Evolutionary conservation across 352 stramenopile species (phyloP).

Genomic region (Pythium utonaiense): DNA sequence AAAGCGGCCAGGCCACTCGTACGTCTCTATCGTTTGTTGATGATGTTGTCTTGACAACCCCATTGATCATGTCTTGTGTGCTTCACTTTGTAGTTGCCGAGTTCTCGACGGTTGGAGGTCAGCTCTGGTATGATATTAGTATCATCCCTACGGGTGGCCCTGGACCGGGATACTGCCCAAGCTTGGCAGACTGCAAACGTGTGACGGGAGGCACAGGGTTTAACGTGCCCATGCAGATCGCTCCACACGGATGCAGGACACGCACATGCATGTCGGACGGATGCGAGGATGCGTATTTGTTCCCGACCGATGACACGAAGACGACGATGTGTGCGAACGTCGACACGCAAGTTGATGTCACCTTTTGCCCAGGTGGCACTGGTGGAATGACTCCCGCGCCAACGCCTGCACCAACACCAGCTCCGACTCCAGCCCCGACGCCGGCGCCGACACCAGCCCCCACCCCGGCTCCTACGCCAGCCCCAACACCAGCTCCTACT

Average conservation of each 20-base stretch:
- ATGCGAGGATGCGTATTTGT: constrained; percentile 66
- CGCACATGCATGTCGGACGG: constrained; percentile 54
- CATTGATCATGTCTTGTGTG: neutral
- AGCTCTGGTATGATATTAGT: constrained; percentile 71
- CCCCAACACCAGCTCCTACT: neutral
- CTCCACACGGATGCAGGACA: constrained; percentile 35
- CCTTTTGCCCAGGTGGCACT: constrained; percentile 40
- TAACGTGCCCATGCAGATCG: constrained; percentile 72
- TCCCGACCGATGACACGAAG: constrained; percentile 66
- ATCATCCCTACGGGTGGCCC: constrained; percentile 74
- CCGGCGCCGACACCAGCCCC: constrained; percentile 23
- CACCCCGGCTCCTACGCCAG: constrained; percentile 1
- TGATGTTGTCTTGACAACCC: neutral
- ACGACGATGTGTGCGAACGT: constrained; percentile 44
- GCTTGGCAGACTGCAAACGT: constrained; percentile 46
- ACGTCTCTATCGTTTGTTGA: constrained; percentile 5
- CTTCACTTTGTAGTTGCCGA: constrained; percentile 57
- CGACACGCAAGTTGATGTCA: constrained; percentile 38
- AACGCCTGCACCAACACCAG: constrained; percentile 10
- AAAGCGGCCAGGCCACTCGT: constrained; percentile 40
- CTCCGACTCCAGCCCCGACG: constrained; percentile 16
- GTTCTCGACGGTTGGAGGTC: constrained; percentile 54
- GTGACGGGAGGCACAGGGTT: constrained; percentile 57
- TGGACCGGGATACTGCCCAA: constrained; percentile 51
- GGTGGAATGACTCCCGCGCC: constrained; percentile 16